These are phyloP conservation scores for Lentinula sp. DNA, from an alignment of 768 basidiomycete species.

Conservation along the genomic window DNA sequence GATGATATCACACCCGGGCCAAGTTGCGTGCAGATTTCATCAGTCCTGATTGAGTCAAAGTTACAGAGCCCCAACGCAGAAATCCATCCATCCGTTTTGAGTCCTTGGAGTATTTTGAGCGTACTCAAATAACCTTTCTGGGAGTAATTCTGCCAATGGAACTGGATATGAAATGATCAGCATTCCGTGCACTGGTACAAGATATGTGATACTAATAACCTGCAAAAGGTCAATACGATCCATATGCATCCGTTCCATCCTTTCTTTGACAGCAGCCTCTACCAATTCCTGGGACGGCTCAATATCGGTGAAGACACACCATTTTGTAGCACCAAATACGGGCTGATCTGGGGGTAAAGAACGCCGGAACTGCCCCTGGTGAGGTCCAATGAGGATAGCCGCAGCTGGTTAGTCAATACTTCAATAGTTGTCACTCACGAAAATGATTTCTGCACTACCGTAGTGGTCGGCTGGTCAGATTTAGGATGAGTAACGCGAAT, in stretches of 20 bases:
- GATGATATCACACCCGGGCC: constrained; percentile 69
- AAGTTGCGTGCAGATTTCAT: constrained; percentile 74
- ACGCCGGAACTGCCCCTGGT: constrained; percentile 65
- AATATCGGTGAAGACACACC: constrained; percentile 68
- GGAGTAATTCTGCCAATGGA: constrained; percentile 75
- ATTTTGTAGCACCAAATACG: constrained; percentile 76
- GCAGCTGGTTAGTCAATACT: background rate
- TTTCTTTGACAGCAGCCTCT: constrained; percentile 59
- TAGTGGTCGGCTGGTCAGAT: constrained; percentile 73
- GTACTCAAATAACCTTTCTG: constrained; percentile 37
- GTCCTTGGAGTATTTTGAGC: constrained; percentile 45
- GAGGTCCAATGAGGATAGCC: background rate
- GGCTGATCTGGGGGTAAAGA: constrained; percentile 31
- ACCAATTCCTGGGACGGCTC: constrained; percentile 49
- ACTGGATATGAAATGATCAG: constrained; percentile 31
- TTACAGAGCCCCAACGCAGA: constrained; percentile 71
- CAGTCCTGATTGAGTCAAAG: constrained; percentile 68
- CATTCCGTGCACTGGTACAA: background rate
- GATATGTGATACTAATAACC: constrained; percentile 28
- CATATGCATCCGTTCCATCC: constrained; percentile 61
- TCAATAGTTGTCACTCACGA: constrained; percentile 38
- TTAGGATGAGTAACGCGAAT: constrained; percentile 8
- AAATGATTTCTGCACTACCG: constrained; percentile 76
- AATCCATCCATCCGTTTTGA: constrained; percentile 57
- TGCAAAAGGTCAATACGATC: constrained; percentile 65